These are phyloP conservation scores for Fusarium decemcellulare DNA, from an alignment of 2,329 filamentous ascomycete species.

Conservation along the genomic window DNA sequence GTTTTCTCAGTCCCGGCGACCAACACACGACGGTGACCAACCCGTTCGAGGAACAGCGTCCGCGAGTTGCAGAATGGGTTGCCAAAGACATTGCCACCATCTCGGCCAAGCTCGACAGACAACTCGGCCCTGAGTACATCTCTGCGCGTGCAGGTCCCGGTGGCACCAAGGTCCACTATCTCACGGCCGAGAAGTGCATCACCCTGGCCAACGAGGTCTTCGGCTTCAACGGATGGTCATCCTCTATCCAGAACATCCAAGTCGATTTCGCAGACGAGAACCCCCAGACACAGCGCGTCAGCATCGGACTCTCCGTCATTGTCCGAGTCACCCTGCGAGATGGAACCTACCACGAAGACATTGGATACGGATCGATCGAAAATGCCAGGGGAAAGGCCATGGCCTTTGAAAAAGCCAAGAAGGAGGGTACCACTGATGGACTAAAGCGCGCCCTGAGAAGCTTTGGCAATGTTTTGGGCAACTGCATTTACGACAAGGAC, in stretches of 20 bases:
- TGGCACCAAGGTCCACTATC: slow-evolving; percentile 90
- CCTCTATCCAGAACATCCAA: slow-evolving; percentile 93
- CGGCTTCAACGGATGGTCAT: slow-evolving; percentile 98
- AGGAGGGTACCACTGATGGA: slow-evolving; percentile 95
- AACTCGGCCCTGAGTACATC: slow-evolving; percentile 96
- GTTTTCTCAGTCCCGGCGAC: slow-evolving; percentile 72
- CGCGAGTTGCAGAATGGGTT: slow-evolving; percentile 83
- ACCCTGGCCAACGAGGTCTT: slow-evolving; percentile 95
- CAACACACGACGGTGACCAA: slow-evolving; percentile 75
- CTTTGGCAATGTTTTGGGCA: slow-evolving; percentile 97
- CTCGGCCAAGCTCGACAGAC: slow-evolving; percentile 88
- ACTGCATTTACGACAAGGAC: slow-evolving; percentile 97
- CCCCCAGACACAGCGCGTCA: slow-evolving; percentile 82
- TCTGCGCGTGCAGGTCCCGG: slow-evolving; percentile 87
- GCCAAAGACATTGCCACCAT: slow-evolving; percentile 92
- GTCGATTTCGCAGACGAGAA: slow-evolving; percentile 96
- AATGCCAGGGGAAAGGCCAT: slow-evolving; percentile 96
- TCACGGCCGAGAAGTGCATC: slow-evolving; percentile 97
- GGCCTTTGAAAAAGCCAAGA: slow-evolving; percentile 98
- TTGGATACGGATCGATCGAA: slow-evolving; percentile 96
- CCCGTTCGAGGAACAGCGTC: slow-evolving; percentile 82
- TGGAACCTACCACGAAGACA: slow-evolving; percentile 97
- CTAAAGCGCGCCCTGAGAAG: slow-evolving; percentile 90
- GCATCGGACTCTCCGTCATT: slow-evolving; percentile 89
- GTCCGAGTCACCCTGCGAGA: slow-evolving; percentile 91